Base-by-base conservation (phyloP, 2,329 filamentous ascomycete genomes). In the Hymenotorrendiella dingleyae region DNA sequence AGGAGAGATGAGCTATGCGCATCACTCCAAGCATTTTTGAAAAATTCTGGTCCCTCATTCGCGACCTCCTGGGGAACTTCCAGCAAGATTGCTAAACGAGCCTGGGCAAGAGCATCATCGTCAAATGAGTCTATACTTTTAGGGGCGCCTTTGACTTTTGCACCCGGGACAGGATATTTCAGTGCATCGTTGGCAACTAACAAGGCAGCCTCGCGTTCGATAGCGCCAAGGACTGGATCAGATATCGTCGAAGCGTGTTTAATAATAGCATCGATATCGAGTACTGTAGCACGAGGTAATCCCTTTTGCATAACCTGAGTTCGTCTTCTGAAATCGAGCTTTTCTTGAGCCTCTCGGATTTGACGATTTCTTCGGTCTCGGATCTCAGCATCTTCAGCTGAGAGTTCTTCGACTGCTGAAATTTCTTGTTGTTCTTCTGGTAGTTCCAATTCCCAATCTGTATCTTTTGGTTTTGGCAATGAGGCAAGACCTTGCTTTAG, bases 391-490 rank as follows among this genome's bases (percentile, higher is more conserved):
- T 76, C 73, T 55, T 77, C 74, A 47, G 78, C 76, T n/a, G 67
- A 69, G 6, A 74, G 59, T 39, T 81, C 72, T 33, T 73, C 68
- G 2, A 63, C 62, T 2, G 61, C 58, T 14, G 62, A 64, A 3
- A 67, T 58, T 54, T 93, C 86, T 48, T 76, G 70, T 50, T 84
- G 74, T 50, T 95, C 89, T 29, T 94, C 88, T 0, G 91, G 91
- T 24, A 94, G 68, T 61, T 96, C 91, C 34, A 97, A 78, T 54
- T 97, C 93, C 84, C 87, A 97, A 53, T 96, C 90, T 0, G 80
- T 84, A 59, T 95, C 88, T 59, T 94, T 96, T 0, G 93, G 93
- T 59, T 86, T 94, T 1, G 93, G 93, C 12, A 98, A 72, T 17
- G 86, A 80, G 4, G 87, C 77, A n/a, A 98, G 76, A 30, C 84